Evolutionary conservation across 108 stramenopile genomes (phyloP), one percentile per base, ranked within the genome.

Genomic region (Skeletonema marinoi): DNA sequence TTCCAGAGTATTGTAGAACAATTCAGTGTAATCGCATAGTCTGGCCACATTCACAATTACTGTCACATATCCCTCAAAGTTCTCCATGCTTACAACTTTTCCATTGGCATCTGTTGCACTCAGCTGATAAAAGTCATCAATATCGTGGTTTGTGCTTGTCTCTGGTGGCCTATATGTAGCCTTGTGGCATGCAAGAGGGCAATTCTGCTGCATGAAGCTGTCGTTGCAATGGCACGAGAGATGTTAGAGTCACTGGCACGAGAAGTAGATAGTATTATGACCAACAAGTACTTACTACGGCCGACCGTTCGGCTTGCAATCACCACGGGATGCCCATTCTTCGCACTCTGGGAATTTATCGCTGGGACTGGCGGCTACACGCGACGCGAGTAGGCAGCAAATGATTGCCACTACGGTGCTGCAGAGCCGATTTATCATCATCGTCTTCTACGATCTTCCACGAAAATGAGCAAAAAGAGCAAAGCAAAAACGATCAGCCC

Each of bases 31-130:
- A 41, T 80, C 75, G 31, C 81, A 82, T 29, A 82, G 51, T 77
- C 76, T 54, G 2, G 81, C 81, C 21, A 69, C 81, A 58, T 82
- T 82, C 4, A 77, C 81, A 2, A 82, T 10, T 32, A 82, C 81
- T 12, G 81, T 82, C 35, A 82, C 76, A 67, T 82, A 82, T 6
- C 81, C 81, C 65, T 82, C 81, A 66, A 82, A 72, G 12, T 82
- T 67, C 46, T 78, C 77, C 60, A 82, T 59, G 4, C 25, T 56
- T 0, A 78, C 5, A 5, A 32, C 42, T 32, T 68, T 74, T 21
- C 77, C 81, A 17, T 11, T 60, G 38, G 77, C 77, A 63, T 74
- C 73, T 29, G 54, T 82, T n/a, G 77, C 81, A 31, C 58, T 78
- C 66, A 82, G 39, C n/a, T 74, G 77, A 32, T 73, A 78, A 44